Base-by-base conservation (phyloP, 805 yeast species). In the Lipomyces chichibuensis region DNA sequence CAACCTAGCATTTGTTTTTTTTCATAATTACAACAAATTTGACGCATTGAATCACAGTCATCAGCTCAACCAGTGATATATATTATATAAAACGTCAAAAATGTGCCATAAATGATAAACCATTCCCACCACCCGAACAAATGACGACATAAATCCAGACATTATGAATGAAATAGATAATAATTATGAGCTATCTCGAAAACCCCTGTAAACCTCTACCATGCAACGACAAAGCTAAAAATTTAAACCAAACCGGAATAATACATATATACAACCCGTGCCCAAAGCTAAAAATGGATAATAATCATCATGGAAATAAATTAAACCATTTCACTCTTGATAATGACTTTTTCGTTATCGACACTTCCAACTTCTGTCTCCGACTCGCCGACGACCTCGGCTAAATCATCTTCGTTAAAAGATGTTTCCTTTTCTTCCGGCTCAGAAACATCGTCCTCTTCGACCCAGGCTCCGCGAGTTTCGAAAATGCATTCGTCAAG, bases 401-500 rank as follows among this genome's bases (percentile, higher is more conserved):
- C 55, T 25, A 25, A 13, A 23, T 59, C 62, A 46, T 32, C 29
- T 53, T 39, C 62, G 51, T 57, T 53, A 8, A 32, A 25, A 5
- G 32, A 6, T n/a, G 14, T 27, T 8, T 17, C 14, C 9, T 17
- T n/a, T 43, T 20, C 57, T 52, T 62, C 66, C 7, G 62, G 60
- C 43, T 46, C 65, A 20, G 59, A 62, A 32, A 20, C 27, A 25
- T 59, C 66, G 33, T 65, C 69, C n/a, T 57, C 66, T n/a, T 62
- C 65, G 14, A 14, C 43, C 71, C 71, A 67, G 35, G 29, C 23
- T 20, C 71, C 71, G 1, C 66, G 69, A 2, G 64, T 58, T 49
- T 69, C 71, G 52, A 70, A 55, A 67, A 71, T 39, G 64, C 72
- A 55, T 73, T 71, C 77, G 64, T 82, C 84, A 33, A 83, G 76